Conservation (phyloP, 805 yeast genomes). For the Debaryomyces prosopidis region DNA sequence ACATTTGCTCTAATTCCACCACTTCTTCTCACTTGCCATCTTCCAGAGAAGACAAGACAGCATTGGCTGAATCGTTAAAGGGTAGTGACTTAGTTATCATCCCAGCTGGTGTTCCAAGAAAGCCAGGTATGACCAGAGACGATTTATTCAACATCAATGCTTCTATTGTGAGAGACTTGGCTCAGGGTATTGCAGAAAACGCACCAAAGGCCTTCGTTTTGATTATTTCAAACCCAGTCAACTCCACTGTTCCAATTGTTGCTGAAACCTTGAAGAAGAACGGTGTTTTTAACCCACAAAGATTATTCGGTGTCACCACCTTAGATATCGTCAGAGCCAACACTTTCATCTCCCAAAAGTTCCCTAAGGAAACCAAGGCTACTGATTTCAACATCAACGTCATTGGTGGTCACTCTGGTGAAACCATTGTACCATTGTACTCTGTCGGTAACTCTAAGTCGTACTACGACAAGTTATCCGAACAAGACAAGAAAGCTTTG, state of each 20-base stretch:
- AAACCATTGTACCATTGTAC: slow-evolving; percentile 86
- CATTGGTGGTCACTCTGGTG: slow-evolving; percentile 94
- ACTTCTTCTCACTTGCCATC: slow-evolving; percentile 65
- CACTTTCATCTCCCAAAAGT: slow-evolving; percentile 66
- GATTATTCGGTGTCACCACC: slow-evolving; percentile 85
- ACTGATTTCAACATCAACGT: slow-evolving; percentile 68
- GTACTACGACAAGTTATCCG: slow-evolving; percentile 45
- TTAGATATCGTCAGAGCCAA: slow-evolving; percentile 87
- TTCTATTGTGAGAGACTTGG: slow-evolving; percentile 70
- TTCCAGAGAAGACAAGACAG: slow-evolving; percentile 47
- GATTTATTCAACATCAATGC: slow-evolving; percentile 85
- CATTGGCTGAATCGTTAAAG: slow-evolving; percentile 44
- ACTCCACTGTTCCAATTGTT: slow-evolving; percentile 89
- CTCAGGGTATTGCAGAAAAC: slow-evolving; percentile 69
- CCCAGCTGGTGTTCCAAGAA: slow-evolving; percentile 92
- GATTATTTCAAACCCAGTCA: slow-evolving; percentile 90
- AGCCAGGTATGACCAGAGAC: slow-evolving; percentile 94
- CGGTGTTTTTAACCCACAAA: slow-evolving; percentile 68
- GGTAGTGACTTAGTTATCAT: slow-evolving; percentile 52
- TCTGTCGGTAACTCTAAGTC: slow-evolving; percentile 42
- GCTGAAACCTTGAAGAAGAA: slow-evolving; percentile 72
- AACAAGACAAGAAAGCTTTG: slow-evolving; percentile 65
- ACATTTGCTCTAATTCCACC: slow-evolving; percentile 68
- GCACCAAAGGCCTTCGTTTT: slow-evolving; percentile 77
- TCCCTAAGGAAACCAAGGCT: slow-evolving; percentile 43